A percentile compares a stretch with the other conserved stretches of the same genome.
These are phyloP conservation scores for Sanghuangporus weigelae DNA, from an alignment of 1,284 basidiomycete species.

Conservation along the genomic window DNA sequence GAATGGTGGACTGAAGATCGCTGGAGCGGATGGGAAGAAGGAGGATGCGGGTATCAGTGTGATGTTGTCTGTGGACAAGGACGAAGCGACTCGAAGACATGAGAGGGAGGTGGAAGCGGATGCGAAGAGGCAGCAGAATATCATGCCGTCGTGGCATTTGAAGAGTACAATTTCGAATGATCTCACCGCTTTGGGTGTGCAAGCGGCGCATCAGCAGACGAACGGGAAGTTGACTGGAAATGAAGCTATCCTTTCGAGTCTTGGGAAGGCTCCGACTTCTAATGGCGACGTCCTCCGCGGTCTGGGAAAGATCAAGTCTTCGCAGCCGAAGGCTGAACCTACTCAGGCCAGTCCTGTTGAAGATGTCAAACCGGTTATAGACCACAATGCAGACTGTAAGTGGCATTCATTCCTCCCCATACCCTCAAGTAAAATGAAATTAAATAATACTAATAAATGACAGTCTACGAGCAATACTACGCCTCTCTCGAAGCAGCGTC, in stretches of 20 bases:
- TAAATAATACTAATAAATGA: not conserved
- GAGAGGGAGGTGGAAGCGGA: constrained; percentile 70
- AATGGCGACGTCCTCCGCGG: constrained; percentile 69
- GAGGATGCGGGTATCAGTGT: constrained; percentile 75
- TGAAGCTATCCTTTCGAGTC: constrained; percentile 25
- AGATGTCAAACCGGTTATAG: constrained; percentile 53
- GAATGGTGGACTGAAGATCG: constrained; percentile 87
- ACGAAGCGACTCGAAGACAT: constrained; percentile 60
- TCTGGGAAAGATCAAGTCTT: constrained; percentile 46
- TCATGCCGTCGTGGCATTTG: constrained; percentile 89
- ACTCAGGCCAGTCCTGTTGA: constrained; percentile 30
- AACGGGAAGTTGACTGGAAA: constrained; percentile 20
- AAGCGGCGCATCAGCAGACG: constrained; percentile 6
- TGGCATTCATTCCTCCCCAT: constrained; percentile 19
- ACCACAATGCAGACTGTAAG: constrained; percentile 61
- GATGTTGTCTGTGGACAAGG: constrained; percentile 77
- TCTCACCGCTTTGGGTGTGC: constrained; percentile 78
- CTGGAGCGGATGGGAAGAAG: constrained; percentile 56
- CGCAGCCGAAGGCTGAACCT: constrained; percentile 26
- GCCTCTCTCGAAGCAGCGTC: constrained; percentile 62
- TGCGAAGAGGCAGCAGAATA: constrained; percentile 83
- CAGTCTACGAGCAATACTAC: constrained; percentile 77
- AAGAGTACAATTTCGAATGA: constrained; percentile 93
- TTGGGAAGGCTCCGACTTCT: constrained; percentile 30
- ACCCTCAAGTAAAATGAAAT: not conserved